These are phyloP conservation scores for Penicillium odoratum DNA, from an alignment of 495 filamentous ascomycete species.

Conservation along the genomic window DNA sequence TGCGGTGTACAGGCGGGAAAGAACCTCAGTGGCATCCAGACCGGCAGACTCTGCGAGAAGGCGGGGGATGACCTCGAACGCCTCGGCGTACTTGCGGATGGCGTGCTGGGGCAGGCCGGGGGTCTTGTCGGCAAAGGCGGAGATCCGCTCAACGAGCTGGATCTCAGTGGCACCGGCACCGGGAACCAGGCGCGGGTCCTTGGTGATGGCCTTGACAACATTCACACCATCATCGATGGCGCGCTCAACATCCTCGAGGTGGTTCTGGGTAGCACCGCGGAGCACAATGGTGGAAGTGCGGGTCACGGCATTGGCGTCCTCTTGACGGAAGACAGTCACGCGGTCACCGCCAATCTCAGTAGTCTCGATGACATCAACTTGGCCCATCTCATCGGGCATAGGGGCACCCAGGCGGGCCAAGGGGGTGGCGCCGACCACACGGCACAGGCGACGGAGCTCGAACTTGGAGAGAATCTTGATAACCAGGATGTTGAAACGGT, in stretches of 20 bases:
- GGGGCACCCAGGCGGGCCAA: conserved; percentile 93
- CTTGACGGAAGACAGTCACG: conserved; percentile 97
- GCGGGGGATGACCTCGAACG: conserved; percentile 94
- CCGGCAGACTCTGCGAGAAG: conserved; percentile 93
- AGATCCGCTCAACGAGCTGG: conserved; percentile 89
- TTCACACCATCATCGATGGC: conserved; percentile 99
- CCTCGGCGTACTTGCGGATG: conserved; percentile 95
- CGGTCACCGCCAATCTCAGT: conserved; percentile 98
- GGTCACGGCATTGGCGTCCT: conserved; percentile 85
- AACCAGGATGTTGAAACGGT: conserved; percentile 91
- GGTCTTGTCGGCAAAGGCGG: conserved; percentile 84
- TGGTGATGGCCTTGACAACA: conserved; percentile 96
- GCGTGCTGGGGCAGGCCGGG: conserved; percentile 90
- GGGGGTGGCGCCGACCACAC: conserved; percentile 94
- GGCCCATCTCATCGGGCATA: conserved; percentile 99
- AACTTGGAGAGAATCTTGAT: conserved; percentile 99
- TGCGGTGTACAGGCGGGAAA: conserved; percentile 87
- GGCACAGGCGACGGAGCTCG: conserved; percentile 88
- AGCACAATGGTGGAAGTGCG: conserved; percentile 94
- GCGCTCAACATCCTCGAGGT: conserved; percentile 95
- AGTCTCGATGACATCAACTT: conserved; percentile 92
- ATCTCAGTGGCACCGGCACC: conserved; percentile 96
- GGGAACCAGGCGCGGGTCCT: conserved; percentile 85
- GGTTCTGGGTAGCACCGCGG: conserved; percentile 94
- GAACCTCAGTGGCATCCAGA: conserved; percentile 91